Evolutionary conservation across 2,329 filamentous ascomycete genomes (phyloP).

Genomic region (Rutstroemia sydowiana): DNA sequence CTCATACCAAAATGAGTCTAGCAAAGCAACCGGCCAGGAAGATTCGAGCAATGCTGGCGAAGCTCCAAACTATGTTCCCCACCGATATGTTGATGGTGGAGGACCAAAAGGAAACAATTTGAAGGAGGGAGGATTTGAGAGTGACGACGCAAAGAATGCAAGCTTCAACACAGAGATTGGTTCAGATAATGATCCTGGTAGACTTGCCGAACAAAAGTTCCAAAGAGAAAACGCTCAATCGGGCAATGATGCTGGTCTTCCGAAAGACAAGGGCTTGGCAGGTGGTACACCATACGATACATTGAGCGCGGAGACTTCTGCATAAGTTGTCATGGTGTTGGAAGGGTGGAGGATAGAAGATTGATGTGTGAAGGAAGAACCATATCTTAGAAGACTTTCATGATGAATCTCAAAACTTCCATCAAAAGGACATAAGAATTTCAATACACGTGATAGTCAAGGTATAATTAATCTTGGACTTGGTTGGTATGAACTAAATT

Average conservation of each 20-base stretch:
- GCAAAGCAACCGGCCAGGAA: conserved; percentile 3
- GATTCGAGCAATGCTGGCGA: conserved; percentile 13
- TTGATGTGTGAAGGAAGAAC: not conserved
- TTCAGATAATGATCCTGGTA: conserved; percentile 40
- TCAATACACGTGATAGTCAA: too few relatives aligned
- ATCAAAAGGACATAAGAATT: too few relatives aligned
- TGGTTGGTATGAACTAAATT: too few relatives aligned
- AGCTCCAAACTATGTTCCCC: conserved; percentile 26
- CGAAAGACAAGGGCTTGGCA: conserved; percentile 16
- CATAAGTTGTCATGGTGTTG: not conserved
- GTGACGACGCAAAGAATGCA: conserved; percentile 24
- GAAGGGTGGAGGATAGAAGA: not conserved
- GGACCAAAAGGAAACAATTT: conserved; percentile 26
- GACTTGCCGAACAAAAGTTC: conserved; percentile 39
- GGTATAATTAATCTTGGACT: too few relatives aligned
- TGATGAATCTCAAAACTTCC: too few relatives aligned
- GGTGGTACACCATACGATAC: conserved; percentile 4
- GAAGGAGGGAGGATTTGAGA: conserved; percentile 26
- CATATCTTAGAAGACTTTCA: too few relatives aligned
- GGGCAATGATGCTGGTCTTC: conserved; percentile 15
- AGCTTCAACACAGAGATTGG: conserved; percentile 37
- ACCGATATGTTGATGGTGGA: conserved; percentile 15
- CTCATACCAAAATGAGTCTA: conserved; percentile 9
- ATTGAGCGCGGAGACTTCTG: not conserved
- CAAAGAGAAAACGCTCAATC: conserved; percentile 21